A percentile compares a stretch with the other conserved stretches of the same genome.
phyloP scores from a whole-genome alignment of 331 rosid genomes.

The Rosa hybrid region DNA sequence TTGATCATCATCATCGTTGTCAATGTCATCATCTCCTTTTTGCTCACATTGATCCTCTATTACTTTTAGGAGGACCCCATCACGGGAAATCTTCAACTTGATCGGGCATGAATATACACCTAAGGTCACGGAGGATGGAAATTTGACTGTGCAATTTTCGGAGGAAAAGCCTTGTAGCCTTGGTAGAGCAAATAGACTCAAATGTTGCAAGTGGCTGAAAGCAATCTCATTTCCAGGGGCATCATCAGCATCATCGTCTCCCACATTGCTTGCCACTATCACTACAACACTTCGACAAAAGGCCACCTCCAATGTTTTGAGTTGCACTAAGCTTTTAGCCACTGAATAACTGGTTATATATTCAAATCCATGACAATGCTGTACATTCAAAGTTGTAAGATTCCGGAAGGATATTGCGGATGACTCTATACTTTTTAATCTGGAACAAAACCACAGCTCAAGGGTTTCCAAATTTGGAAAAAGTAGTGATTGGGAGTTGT shows the following conservation, averaged over 20 bases:
- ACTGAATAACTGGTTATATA: background rate
- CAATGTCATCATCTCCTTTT: too few relatives aligned
- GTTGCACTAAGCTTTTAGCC: background rate
- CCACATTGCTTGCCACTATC: background rate
- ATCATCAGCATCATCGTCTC: background rate
- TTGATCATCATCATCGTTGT: background rate
- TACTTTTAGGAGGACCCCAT: background rate
- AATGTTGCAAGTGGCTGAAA: background rate
- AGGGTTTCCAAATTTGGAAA: background rate
- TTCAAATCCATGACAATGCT: background rate
- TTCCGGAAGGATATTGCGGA: background rate
- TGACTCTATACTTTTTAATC: background rate
- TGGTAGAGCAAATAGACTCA: fast-evolving
- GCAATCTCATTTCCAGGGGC: background rate
- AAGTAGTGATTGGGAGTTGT: background rate
- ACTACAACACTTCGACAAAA: background rate
- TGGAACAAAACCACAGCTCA: background rate
- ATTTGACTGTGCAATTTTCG: background rate
- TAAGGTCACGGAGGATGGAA: background rate
- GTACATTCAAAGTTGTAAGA: background rate
- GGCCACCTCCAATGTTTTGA: background rate
- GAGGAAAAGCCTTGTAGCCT: background rate
- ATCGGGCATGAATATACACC: fast-evolving
- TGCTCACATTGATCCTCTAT: background rate
- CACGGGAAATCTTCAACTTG: background rate